These are phyloP conservation scores for Camelina neglecta DNA, from an alignment of 345 rosid species.

Conservation along the genomic window DNA sequence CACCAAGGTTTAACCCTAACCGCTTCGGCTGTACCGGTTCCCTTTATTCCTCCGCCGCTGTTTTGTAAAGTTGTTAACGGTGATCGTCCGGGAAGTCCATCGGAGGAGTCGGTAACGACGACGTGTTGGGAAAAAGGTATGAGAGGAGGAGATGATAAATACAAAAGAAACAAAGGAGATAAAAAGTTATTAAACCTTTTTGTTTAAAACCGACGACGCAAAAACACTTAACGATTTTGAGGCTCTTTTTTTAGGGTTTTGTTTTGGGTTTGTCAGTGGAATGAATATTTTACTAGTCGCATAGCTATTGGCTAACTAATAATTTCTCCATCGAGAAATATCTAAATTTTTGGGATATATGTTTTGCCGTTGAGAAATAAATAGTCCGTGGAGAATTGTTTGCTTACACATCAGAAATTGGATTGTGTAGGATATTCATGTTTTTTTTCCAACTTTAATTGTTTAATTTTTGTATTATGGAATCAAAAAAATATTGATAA, in stretches of 20 bases:
- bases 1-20: slow-evolving; percentile 8
- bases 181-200: slow-evolving; percentile 55
- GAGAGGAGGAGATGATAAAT: slow-evolving; percentile 47
- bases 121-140: slow-evolving; percentile 65
- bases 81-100: slow-evolving; percentile 67
- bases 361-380: too few species aligned
- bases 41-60: slow-evolving; percentile 32
- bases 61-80: slow-evolving; percentile 34
- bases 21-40: not conserved
- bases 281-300: too few species aligned
- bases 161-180: slow-evolving; percentile 22
- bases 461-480: too few species aligned
- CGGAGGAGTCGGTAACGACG: slow-evolving; percentile 86
- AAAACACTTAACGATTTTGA: not conserved
- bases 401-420: too few species aligned
- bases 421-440: too few species aligned
- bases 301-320: too few species aligned
- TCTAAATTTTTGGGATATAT: too few species aligned
- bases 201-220: slow-evolving; percentile 49
- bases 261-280: too few species aligned
- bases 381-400: too few species aligned
- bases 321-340: too few species aligned
- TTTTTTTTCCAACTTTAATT: too few species aligned
- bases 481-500: too few species aligned
- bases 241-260: not conserved